Conservation (phyloP, 2,329 filamentous ascomycete genomes). For the Monilinia aucupariae region DNA sequence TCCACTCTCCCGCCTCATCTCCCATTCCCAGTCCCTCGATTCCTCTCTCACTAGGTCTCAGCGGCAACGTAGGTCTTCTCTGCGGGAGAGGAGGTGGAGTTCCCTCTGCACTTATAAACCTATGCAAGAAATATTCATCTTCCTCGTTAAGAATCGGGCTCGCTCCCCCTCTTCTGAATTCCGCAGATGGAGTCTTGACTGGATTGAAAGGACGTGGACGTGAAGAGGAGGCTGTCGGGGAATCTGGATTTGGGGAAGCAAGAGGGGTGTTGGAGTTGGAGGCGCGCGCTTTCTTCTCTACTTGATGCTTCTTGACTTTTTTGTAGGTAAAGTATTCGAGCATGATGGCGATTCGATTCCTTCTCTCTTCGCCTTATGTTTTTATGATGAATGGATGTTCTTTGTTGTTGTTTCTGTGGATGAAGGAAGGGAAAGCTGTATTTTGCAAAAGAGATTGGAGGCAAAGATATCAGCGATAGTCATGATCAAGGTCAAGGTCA, state of each 20-base stretch:
- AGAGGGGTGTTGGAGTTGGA: conserved; percentile 16
- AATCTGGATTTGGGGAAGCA: conserved; percentile 3
- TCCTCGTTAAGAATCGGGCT: conserved; percentile 48
- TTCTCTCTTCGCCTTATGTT: background rate
- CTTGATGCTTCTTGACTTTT: conserved; percentile 56
- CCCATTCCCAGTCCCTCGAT: background rate
- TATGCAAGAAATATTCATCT: conserved; percentile 54
- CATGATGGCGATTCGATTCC: conserved; percentile 42
- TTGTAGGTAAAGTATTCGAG: conserved; percentile 58
- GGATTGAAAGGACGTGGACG: background rate
- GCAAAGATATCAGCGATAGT: background rate
- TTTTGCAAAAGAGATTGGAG: background rate
- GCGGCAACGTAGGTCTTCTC: conserved; percentile 18
- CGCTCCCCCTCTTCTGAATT: background rate
- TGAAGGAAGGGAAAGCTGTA: background rate
- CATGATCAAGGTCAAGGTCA: conserved; percentile 1
- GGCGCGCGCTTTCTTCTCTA: conserved; percentile 39
- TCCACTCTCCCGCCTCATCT: conserved; percentile 25
- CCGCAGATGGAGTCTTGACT: conserved; percentile 18
- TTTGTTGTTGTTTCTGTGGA: too few species aligned
- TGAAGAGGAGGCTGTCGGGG: background rate
- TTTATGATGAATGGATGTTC: background rate
- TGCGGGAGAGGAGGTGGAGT: conserved; percentile 49
- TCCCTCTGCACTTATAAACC: conserved; percentile 46
- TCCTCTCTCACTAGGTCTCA: conserved; percentile 5